Evolutionary conservation across 176 grass and related monocot species (phyloP), one percentile per base, ranked within the genome.

Genomic region (Eragrostis curvula): DNA sequence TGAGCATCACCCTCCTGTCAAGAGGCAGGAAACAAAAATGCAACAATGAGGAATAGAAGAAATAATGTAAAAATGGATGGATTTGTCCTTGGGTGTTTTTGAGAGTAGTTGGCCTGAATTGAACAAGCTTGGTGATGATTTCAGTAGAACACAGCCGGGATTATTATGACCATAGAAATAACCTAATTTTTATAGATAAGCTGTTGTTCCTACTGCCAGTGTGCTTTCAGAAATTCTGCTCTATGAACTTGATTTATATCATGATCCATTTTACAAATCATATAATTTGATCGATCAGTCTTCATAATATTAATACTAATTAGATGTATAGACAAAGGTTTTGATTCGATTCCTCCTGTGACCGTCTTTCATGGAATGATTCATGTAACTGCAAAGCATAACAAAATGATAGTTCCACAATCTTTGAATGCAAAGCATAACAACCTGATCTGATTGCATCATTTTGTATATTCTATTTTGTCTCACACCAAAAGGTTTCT

Each of bases 401-500:
- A 46, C 5, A 24, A 67, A 5, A 17, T 48, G 49, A 64, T 57
- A 40, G 18, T 11, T 10, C 14, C 68, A 12, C 18, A 9, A 32
- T 63, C 3, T 36, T 36, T 36, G 21, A 20, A 51, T 42, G 51
- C n/a, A n/a, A n/a, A n/a, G n/a, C n/a, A n/a, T n/a, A n/a, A n/a
- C n/a, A n/a, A n/a, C n/a, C n/a, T 11, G 6, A 43, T 83, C 39
- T 67, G n/a, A 5, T 48, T 41, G 2, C 81, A 11, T 62, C 55
- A n/a, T 68, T 25, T 28, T 48, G 8, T 41, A 68, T 2, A 7
- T 25, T 77, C 47, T 70, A 29, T 12, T 47, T 49, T 32, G 25
- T 82, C 67, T 83, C 20, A 83, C 80, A 29, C 32, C 32, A 64
- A 9, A 64, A 63, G 9, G 15, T 71, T 73, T 3, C 14, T 74